Base-by-base conservation (phyloP, 805 yeast genomes). In the Kodamaea sagamina region DNA sequence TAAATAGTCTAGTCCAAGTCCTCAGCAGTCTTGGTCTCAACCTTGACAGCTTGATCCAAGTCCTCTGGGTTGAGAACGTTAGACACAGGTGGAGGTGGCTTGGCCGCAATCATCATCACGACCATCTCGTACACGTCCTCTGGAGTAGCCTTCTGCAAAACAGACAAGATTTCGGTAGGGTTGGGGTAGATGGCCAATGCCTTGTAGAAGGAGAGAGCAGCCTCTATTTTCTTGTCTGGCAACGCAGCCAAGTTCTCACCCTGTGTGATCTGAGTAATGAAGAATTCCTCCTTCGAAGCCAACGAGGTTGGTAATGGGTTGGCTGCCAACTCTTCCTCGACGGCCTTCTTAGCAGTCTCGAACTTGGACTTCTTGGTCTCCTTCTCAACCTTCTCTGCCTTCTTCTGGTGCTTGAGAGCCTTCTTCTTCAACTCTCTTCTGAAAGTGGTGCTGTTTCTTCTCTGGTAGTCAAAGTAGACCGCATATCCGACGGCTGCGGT, bases 181-280 rank as follows among this genome's bases (percentile, higher is more conserved):
- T 86, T 84, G 48, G 99, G 98, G 67, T 90, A 92, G 39, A 89
- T 90, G 32, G 88, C 79, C 61, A 93, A 75, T 10, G 97, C 98
- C 67, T 88, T 86, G 79, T 93, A 93, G 77, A 89, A 93, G 53
- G 84, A 78, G 53, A 90, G 74, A 28, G 99, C 98, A 35, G 97
- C 84, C 47, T 84, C 88, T 50, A 85, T 67, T 63, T 86, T 88
- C 53, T 78, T 76, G 51, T 82, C 84, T 48, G 85, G 82, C 25
- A 70, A 59, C 50, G 78, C 72, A 50, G 88, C 79, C 54, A 86
- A 72, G 63, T 84, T 86, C 67, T 92, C 98, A 63, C 96, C 98
- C 38, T 74, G 60, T 47, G 89, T 84, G 43, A 92, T 90, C 65
- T 87, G 89, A 49, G 78, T 75, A 74, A 90, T 81, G 74, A 92